These are phyloP conservation scores for Sporothrix humicola DNA, from an alignment of 2,329 filamentous ascomycete species.

Conservation along the genomic window DNA sequence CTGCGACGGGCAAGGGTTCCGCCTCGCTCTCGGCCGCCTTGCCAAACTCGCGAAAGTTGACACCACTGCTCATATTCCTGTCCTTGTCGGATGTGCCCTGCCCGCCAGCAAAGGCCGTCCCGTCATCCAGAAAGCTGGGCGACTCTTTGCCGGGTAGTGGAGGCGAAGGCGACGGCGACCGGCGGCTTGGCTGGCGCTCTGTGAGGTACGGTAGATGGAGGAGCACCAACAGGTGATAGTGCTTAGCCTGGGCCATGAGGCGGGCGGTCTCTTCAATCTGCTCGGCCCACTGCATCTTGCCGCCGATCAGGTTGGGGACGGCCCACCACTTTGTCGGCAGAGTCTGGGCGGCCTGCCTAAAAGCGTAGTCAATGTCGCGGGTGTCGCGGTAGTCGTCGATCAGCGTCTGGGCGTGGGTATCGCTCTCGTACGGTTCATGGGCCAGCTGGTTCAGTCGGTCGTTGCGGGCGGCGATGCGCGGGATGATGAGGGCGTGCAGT, in stretches of 20 bases:
- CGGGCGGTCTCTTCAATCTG: constrained; percentile 40
- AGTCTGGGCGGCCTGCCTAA: constrained; percentile 43
- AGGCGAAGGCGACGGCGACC: background rate
- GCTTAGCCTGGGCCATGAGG: constrained; percentile 46
- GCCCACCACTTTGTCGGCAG: constrained; percentile 49
- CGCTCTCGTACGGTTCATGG: background rate
- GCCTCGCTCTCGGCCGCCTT: background rate
- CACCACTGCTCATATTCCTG: background rate
- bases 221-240: constrained; percentile 56
- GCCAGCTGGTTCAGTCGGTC: constrained; percentile 36
- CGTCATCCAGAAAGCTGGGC: background rate
- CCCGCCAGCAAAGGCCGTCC: background rate
- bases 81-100: background rate
- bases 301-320: constrained; percentile 41
- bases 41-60: constrained; percentile 20
- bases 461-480: constrained; percentile 49
- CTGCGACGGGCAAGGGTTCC: background rate
- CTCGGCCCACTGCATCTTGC: constrained; percentile 30
- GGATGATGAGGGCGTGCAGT: constrained; percentile 44
- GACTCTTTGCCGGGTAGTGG: background rate
- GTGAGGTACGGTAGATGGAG: constrained; percentile 60
- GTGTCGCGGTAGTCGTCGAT: constrained; percentile 41
- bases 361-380: constrained; percentile 44
- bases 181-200: constrained; percentile 41
- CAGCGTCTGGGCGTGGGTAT: background rate